Base-by-base conservation (phyloP, 192 early-diverging fungal genomes). In the Backusella liffmaniae region DNA sequence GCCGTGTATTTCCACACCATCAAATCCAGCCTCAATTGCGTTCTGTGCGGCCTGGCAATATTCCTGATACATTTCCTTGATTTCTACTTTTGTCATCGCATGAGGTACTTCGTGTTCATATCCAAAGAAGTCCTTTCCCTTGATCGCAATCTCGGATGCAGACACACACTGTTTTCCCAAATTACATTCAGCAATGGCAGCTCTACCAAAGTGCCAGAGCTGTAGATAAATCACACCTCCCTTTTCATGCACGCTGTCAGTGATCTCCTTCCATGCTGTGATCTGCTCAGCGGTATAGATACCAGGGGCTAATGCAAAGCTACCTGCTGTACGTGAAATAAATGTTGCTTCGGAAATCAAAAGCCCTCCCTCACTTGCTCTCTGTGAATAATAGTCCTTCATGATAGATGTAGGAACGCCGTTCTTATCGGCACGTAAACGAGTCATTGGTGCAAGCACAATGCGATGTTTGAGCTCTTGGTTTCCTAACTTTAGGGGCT, bases 1-100 rank as follows among this genome's bases (percentile, higher is more conserved):
- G 62, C 83, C 90, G 56, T 97, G 96, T 23, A 98, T 83, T 80
- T 98, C 97, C 12, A 97, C 81, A 36, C 90, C 91, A 69, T 98
- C 94, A 78, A 96, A 94, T 1, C 94, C 95, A 7, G 96, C 96
- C 51, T 86, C 83, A 29, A 88, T 82, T 0, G 97, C 93, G 51
- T 92, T 88, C 34, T 76, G 74, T 0, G 96, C 92, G 34, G 93
- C 91, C 9, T 75, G 34, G 4, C 41, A 39, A 21, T 34, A 79
- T 3, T 70, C 68, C 6, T 71, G 26, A 18, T 59, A 51, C 2
- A 79, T n/a, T 4, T 34, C 16, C 13, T 68, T 29, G n/a, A 79
- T 75, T 8, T 75, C 78, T 2, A 10, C 21, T 5, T 32, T 32
- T 18, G 32, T 35, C 23, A 79, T 34, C 15, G 78, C 66, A 39